Conservation (phyloP, 176 grass and related monocot species). For the Pharus latifolius region DNA sequence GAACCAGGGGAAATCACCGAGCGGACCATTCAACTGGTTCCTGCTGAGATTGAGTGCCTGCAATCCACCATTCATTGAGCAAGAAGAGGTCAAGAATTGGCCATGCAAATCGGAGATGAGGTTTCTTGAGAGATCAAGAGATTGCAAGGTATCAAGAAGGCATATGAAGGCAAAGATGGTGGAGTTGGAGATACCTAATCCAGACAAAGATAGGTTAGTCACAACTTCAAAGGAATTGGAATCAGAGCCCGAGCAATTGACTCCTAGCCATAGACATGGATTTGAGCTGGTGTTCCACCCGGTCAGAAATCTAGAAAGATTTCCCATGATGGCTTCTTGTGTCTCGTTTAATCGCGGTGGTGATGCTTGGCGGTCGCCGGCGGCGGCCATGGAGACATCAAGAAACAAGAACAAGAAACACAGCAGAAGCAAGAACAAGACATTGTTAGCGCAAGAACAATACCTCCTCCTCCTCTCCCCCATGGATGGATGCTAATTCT, state of each 20-base stretch:
- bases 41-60: constrained; percentile 37
- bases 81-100: constrained; percentile 22
- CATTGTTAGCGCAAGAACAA: not conserved
- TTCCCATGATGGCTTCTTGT: constrained; percentile 14
- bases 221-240: constrained; percentile 2
- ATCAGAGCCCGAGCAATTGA: not conserved
- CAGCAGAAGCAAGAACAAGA: constrained; percentile 10
- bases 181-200: not conserved
- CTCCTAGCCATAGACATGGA: constrained; percentile 29
- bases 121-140: constrained; percentile 40
- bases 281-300: constrained; percentile 13
- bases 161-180: constrained; percentile 25
- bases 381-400: not conserved
- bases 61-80: constrained; percentile 13
- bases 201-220: constrained; percentile 2
- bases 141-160: constrained; percentile 2
- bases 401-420: not conserved
- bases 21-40: not conserved
- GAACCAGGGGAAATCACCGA: constrained; percentile 28
- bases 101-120: not conserved
- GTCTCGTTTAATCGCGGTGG: not conserved
- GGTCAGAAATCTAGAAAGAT: not conserved
- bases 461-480: constrained; percentile 1
- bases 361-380: too few species aligned
- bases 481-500: not conserved